Conservation (phyloP, 768 basidiomycete species). For the Flagelloscypha sp. region DNA sequence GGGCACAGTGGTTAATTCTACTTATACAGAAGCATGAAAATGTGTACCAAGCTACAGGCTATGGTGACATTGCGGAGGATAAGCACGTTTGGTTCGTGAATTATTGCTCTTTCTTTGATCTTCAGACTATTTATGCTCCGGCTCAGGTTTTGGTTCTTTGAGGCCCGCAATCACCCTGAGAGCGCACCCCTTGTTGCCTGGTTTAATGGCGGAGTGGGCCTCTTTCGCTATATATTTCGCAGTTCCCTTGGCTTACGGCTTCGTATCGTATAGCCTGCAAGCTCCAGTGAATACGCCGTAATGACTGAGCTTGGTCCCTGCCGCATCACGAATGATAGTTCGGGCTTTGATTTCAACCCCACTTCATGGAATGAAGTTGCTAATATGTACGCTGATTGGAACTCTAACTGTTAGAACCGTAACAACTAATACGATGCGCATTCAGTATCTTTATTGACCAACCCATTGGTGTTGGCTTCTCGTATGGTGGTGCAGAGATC, state of each 20-base stretch:
- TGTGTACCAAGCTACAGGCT: slow-evolving; percentile 79
- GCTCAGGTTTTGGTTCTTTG: slow-evolving; percentile 66
- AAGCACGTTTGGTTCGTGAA: slow-evolving; percentile 75
- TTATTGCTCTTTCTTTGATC: neutral
- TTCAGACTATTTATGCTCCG: neutral
- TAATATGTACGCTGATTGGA: too few species aligned
- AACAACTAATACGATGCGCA: too few species aligned
- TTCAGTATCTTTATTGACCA: slow-evolving; percentile 59
- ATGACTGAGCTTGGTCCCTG: slow-evolving; percentile 77
- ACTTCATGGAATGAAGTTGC: slow-evolving; percentile 52
- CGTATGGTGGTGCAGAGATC: slow-evolving; percentile 42
- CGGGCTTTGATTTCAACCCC: slow-evolving; percentile 39
- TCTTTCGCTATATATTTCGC: slow-evolving; percentile 5
- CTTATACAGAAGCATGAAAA: too few species aligned
- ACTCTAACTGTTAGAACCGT: too few species aligned
- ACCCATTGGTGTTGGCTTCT: slow-evolving; percentile 54
- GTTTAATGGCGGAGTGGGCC: slow-evolving; percentile 37
- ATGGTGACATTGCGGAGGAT: slow-evolving; percentile 70
- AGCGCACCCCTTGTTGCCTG: slow-evolving; percentile 78
- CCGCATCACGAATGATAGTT: slow-evolving; percentile 47
- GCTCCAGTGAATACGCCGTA: slow-evolving; percentile 53
- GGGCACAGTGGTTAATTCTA: too few species aligned
- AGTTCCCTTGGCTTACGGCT: too few species aligned
- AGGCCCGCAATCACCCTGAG: slow-evolving; percentile 54
- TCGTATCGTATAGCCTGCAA: too few species aligned